Evolutionary conservation across 306 rosid genomes (phyloP), one percentile per base, ranked within the genome.

Genomic region (Ammopiptanthus mongolicus): DNA sequence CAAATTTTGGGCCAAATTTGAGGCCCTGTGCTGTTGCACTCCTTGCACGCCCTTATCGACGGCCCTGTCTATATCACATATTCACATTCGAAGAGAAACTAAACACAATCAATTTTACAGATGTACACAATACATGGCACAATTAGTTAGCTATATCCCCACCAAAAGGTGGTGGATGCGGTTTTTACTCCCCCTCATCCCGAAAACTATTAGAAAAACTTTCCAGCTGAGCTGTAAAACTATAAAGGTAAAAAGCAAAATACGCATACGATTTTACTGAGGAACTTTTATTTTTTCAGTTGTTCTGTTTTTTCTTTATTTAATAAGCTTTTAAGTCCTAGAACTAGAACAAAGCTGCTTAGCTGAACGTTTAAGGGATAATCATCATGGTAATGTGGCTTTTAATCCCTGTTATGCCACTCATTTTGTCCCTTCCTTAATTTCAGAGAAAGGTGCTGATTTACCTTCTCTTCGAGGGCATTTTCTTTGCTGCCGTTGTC

Each of bases 401-500:
- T 41, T 41, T 41, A 41, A 39, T 74, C 44, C 14, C 7, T 22
- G 50, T 69, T 5, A 8, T 50, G 18, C 41, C 5, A 34, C 69
- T 59, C 4, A 69, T 77, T 3, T 1, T 61, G 8, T 44, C 11
- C n/a, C n/a, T 39, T 58, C 21, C 10, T 8, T 44, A 36, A 53
- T 42, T 41, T 59, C 96, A 93, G 93, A 88, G 74, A 34, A 87
- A 77, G 73, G 60, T 91, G 1, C 4, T 17, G 0, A 0, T 55
- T 1, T 53, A 36, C 25, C 66, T 93, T 15, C 2, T 14, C 0
- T 1, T 5, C 0, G 96, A 87, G 31, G 12, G 42, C 13, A 9
- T 85, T 67, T 84, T 91, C 62, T 81, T 79, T 25, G 87, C 39
- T 1, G 72, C 6, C 39, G 2, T 93, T 11, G 88, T 29, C 68